A percentile compares a stretch with the other conserved stretches of the same genome.
These are phyloP conservation scores for Glebionis coronaria DNA, from an alignment of 129 eudicot genomes.

Conservation along the genomic window DNA sequence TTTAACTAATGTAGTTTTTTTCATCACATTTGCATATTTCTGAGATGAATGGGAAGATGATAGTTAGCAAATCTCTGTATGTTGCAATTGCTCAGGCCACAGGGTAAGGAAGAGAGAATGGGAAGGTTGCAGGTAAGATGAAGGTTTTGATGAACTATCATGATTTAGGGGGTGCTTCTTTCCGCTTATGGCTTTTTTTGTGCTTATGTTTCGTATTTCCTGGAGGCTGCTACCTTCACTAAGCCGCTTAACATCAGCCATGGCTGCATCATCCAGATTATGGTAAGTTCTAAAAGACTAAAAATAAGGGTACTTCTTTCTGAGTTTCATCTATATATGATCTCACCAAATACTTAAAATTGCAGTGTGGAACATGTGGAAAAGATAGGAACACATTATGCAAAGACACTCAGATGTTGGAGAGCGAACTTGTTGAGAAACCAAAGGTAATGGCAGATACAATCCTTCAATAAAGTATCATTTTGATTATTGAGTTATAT, in stretches of 20 bases:
- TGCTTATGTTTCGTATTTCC: too few relatives aligned
- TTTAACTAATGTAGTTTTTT: too few relatives aligned
- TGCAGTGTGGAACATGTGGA: constrained; percentile 88
- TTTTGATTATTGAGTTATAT: not conserved
- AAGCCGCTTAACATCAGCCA: constrained; percentile 81
- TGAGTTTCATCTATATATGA: not conserved
- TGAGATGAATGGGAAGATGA: too few relatives aligned
- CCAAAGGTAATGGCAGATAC: constrained; percentile 42
- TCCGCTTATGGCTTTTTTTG: too few relatives aligned
- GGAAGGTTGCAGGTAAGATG: too few relatives aligned
- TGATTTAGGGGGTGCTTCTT: too few relatives aligned
- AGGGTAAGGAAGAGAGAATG: too few relatives aligned
- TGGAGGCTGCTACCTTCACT: constrained; percentile 87
- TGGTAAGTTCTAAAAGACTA: constrained; percentile 37
- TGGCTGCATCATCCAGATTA: constrained; percentile 82
- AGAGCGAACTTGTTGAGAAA: constrained; percentile 65
- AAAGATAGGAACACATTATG: constrained; percentile 83
- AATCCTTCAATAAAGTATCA: too few relatives aligned
- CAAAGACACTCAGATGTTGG: constrained; percentile 80
- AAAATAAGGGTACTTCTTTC: not conserved
- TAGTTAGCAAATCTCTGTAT: too few relatives aligned
- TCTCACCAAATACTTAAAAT: not conserved
- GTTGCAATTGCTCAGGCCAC: too few relatives aligned
- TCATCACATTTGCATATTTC: too few relatives aligned
- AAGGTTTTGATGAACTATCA: too few relatives aligned